phyloP scores from a whole-genome alignment of 768 basidiomycete genomes.

The Lactifluus volemus region DNA sequence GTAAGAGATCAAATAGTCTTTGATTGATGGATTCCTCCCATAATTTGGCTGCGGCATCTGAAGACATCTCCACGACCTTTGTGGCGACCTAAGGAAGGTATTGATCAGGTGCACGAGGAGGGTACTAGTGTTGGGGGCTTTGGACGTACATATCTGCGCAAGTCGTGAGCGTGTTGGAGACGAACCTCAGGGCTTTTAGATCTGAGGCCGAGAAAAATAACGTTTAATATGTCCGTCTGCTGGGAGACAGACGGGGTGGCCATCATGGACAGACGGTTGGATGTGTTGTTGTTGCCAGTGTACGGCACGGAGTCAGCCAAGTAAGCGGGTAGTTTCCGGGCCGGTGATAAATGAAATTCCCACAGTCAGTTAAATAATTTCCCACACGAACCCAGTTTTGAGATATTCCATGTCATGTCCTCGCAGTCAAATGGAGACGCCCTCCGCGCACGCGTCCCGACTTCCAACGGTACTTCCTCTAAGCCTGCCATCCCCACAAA shows the following conservation, averaged over 20 bases:
- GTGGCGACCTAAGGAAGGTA: constrained; percentile 49
- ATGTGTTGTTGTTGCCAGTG: no score
- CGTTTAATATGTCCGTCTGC: constrained; percentile 52
- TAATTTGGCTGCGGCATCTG: constrained; percentile 70
- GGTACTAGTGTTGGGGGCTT: not conserved
- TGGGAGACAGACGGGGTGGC: constrained; percentile 48
- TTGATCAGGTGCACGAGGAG: constrained; percentile 5
- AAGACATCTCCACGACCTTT: constrained; percentile 70
- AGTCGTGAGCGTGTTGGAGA: constrained; percentile 57
- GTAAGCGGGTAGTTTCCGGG: not conserved
- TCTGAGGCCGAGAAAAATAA: constrained; percentile 60
- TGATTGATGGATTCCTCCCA: constrained; percentile 84
- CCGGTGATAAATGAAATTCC: not conserved
- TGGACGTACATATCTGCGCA: constrained; percentile 62
- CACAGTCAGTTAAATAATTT: not conserved
- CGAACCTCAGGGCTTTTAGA: constrained; percentile 58
- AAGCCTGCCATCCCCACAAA: constrained; percentile 70
- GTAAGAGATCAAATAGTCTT: constrained; percentile 72
- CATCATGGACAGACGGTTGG: constrained; percentile 33
- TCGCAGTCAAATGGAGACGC: constrained; percentile 8
- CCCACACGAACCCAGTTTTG: not conserved
- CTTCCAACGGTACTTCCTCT: constrained; percentile 19
- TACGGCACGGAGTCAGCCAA: not conserved
- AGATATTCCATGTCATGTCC: constrained; percentile 8
- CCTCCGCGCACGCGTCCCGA: not conserved